These are phyloP conservation scores for Hypomontagnella submonticulosa DNA, from an alignment of 495 filamentous ascomycete species.

Conservation along the genomic window DNA sequence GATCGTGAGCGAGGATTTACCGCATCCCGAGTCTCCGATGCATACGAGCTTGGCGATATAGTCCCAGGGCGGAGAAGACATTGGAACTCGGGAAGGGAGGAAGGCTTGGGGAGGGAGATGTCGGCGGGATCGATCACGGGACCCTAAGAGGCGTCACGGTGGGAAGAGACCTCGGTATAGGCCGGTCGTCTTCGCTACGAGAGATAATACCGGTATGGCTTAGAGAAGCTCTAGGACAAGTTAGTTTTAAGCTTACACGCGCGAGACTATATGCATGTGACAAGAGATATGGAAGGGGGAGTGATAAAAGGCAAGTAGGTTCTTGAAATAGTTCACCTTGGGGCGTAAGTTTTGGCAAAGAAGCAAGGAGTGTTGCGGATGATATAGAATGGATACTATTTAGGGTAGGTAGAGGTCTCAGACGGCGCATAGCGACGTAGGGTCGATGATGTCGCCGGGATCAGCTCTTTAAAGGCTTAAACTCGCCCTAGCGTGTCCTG, in stretches of 20 bases:
- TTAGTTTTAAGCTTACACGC: slow-evolving; percentile 14
- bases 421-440: not conserved
- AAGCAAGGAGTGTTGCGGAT: slow-evolving; percentile 1
- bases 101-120: slow-evolving; percentile 7
- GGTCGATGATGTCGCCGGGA: slow-evolving; percentile 36
- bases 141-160: slow-evolving; percentile 1
- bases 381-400: slow-evolving; percentile 6
- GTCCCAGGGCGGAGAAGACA: slow-evolving; percentile 82
- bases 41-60: slow-evolving; percentile 99
- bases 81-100: slow-evolving; percentile 33
- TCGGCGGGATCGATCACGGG: slow-evolving; percentile 10
- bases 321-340: slow-evolving; percentile 1
- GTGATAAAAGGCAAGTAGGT: not conserved
- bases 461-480: slow-evolving; percentile 28
- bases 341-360: slow-evolving; percentile 6
- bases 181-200: slow-evolving; percentile 6
- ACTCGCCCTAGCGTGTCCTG: slow-evolving; percentile 8
- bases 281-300: not conserved
- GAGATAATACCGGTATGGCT: not conserved
- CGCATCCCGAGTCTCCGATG: slow-evolving; percentile 93
- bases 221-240: slow-evolving; percentile 12
- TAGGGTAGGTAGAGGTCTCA: slow-evolving; percentile 4
- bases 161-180: slow-evolving; percentile 3
- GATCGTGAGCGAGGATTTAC: slow-evolving; percentile 90
- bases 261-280: slow-evolving; percentile 16